Evolutionary conservation across 495 filamentous ascomycete species (phyloP).

Genomic region (Baudoinia panamericana): DNA sequence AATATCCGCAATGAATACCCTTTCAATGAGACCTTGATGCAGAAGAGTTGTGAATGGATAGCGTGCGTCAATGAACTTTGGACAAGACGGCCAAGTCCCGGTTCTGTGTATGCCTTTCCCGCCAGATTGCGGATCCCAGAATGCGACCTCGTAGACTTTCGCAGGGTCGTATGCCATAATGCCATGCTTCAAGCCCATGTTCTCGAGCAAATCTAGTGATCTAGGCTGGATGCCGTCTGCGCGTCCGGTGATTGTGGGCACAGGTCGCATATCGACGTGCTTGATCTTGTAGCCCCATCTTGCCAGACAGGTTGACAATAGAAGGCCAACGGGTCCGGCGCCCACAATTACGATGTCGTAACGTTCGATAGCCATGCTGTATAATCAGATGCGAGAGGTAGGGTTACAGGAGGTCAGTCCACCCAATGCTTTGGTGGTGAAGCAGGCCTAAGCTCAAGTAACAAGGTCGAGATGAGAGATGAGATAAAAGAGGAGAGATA

Average conservation of each 20-base stretch:
- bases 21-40: conserved; percentile 54
- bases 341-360: conserved; percentile 73
- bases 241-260: conserved; percentile 51
- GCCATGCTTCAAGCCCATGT: conserved; percentile 49
- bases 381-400: no score
- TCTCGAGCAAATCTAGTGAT: conserved; percentile 54
- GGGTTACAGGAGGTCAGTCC: no score
- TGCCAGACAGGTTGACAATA: conserved; percentile 69
- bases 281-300: conserved; percentile 58
- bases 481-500: no score
- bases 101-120: conserved; percentile 45
- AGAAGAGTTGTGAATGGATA: conserved; percentile 54
- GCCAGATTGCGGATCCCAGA: conserved; percentile 45
- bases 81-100: conserved; percentile 51
- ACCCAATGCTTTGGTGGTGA: no score
- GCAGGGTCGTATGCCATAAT: conserved; percentile 53
- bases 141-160: conserved; percentile 54
- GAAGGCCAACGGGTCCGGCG: conserved; percentile 76
- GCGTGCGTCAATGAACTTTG: conserved; percentile 51
- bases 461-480: no score
- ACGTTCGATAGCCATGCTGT: conserved; percentile 13
- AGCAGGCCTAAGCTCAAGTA: no score
- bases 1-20: conserved; percentile 50
- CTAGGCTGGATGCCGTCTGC: conserved; percentile 67
- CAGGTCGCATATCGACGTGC: conserved; percentile 51